A percentile compares a stretch with the other conserved stretches of the same genome.
phyloP scores from a whole-genome alignment of 257 asterid genomes.

The Scutellaria minor region DNA sequence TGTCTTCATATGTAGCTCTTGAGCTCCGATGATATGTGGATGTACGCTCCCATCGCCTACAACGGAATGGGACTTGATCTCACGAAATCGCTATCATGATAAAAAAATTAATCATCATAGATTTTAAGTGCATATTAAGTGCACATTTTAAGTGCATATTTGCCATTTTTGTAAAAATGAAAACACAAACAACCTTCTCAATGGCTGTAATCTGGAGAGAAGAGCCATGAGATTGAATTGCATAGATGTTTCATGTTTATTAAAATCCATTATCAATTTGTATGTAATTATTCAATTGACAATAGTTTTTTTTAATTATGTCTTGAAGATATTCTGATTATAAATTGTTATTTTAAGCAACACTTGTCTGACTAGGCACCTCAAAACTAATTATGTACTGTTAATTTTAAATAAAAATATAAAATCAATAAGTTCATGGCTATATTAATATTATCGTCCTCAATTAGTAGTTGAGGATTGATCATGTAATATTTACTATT shows the following conservation, averaged over 20 bases:
- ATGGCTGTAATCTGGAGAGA: slow-evolving; percentile 19
- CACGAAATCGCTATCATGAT: slow-evolving; percentile 38
- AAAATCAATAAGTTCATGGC: no score
- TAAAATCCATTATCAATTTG: neutral
- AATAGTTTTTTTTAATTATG: neutral
- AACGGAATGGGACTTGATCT: slow-evolving; percentile 65
- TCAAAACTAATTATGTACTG: no score
- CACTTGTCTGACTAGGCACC: no score
- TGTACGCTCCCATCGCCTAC: slow-evolving; percentile 73
- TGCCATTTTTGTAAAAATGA: neutral
- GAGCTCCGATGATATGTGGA: slow-evolving; percentile 74
- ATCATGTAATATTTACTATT: neutral
- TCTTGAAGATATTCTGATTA: neutral
- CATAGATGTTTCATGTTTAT: slow-evolving; percentile 24
- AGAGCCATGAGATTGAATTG: slow-evolving; percentile 37
- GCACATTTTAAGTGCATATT: slow-evolving; percentile 40
- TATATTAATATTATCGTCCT: no score
- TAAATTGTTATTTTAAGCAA: neutral
- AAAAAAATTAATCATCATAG: neutral
- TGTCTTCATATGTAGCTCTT: slow-evolving; percentile 47
- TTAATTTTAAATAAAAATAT: no score
- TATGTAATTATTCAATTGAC: slow-evolving; percentile 16
- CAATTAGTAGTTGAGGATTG: neutral
- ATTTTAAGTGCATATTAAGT: no score
- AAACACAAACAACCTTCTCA: neutral